Base-by-base conservation (phyloP, 2,329 filamentous ascomycete species). In the Colletotrichum godetiae region DNA sequence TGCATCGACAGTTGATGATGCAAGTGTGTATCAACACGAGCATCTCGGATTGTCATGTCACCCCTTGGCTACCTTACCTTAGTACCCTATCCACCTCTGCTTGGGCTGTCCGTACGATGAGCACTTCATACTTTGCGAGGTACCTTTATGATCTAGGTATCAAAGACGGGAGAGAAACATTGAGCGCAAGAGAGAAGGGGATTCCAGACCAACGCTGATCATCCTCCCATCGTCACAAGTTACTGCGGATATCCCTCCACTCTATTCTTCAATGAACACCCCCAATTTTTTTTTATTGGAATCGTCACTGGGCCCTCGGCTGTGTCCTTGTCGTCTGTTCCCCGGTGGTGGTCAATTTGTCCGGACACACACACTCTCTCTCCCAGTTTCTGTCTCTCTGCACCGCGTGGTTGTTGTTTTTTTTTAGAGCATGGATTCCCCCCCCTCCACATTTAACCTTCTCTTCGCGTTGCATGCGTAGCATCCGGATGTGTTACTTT, bases 391-490 rank as follows among this genome's bases (percentile, higher is more conserved):
- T 33, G 12, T 19, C 19, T 12, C 29, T 10, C 29, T 15, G n/a
- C 12, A 11, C 11, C 42, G 42, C 42, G 42, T 31, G 52, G 52
- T 61, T 42, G 1, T 10, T 46, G 27, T 29, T 29, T 29, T 49
- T 60, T 58, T 63, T 58, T 56, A 37, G 12, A 62, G 55, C 31
- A 13, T 65, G 67, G 49, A 53, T 35, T 42, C 15, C 37, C 37
- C 15, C n/a, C 53, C 53, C 61, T 70, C 53, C 37, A 62, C 29
- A 60, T 37, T 62, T 57, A 52, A 67, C 46, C 64, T 60, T 62
- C 64, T 68, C 64, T 68, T 59, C 37, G 15, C n/a, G 33, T 35
- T 58, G 55, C 42, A 46, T 49, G 35, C 15, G 35, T n/a, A 24
- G 42, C 49, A 27, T 35, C 42, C 29, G 29, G 24, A 33, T 42